A percentile compares a stretch with the other conserved stretches of the same genome.
These are phyloP conservation scores for Suillus discolor DNA, from an alignment of 768 basidiomycete genomes.

Conservation along the genomic window DNA sequence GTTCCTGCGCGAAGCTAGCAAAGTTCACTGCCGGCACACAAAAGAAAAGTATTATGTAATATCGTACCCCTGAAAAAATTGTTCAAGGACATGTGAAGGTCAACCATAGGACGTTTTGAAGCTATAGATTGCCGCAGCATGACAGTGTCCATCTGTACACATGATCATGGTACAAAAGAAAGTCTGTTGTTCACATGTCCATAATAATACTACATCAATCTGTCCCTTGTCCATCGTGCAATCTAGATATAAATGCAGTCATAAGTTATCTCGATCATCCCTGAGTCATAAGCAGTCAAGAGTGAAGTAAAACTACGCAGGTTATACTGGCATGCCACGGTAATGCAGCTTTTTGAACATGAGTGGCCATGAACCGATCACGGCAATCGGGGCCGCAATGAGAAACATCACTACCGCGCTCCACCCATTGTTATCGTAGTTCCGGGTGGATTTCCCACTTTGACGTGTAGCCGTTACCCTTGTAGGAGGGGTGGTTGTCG, in stretches of 20 bases:
- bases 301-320: neutral
- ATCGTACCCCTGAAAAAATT: neutral
- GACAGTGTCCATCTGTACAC: neutral
- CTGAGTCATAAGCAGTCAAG: neutral
- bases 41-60: neutral
- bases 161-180: neutral
- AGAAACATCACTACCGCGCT: neutral
- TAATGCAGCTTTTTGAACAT: neutral
- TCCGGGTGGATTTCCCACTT: no score
- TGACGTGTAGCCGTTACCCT: neutral
- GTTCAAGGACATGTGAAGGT: neutral
- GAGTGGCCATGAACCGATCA: conserved; percentile 7
- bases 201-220: neutral
- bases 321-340: neutral
- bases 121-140: neutral
- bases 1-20: neutral
- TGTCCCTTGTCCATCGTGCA: neutral
- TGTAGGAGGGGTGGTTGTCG: neutral
- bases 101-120: neutral
- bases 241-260: neutral
- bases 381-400: conserved; percentile 3
- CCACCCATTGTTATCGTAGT: neutral
- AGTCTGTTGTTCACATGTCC: neutral
- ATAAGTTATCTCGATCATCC: neutral
- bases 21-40: neutral